phyloP scores from a whole-genome alignment of 768 basidiomycete species.

The Coprinopsis cinerea region DNA sequence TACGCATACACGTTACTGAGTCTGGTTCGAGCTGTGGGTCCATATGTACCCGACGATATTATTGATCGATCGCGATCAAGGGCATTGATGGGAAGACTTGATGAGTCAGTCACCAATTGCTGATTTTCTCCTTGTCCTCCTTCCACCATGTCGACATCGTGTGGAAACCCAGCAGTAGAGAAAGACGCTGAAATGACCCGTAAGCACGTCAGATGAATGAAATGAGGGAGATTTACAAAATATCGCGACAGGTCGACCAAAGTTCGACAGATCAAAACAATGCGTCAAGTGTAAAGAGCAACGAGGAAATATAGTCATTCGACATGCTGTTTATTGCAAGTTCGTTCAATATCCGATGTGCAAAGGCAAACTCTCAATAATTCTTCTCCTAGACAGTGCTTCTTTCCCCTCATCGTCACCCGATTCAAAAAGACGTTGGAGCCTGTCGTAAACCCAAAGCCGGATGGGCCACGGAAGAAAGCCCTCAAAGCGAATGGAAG shows the following conservation, averaged over 20 bases:
- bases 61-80: no score
- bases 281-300: constrained; percentile 75
- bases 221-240: constrained; percentile 5
- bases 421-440: constrained; percentile 66
- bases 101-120: no score
- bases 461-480: constrained; percentile 36
- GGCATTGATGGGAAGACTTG: no score
- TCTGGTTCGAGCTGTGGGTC: no score
- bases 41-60: no score
- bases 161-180: constrained; percentile 59
- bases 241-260: constrained; percentile 46
- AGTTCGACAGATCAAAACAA: constrained; percentile 57
- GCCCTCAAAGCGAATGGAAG: constrained; percentile 60
- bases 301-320: constrained; percentile 62
- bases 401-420: constrained; percentile 51
- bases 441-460: constrained; percentile 52
- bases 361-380: background rate
- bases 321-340: constrained; percentile 86
- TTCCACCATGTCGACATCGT: constrained; percentile 32
- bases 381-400: constrained; percentile 38
- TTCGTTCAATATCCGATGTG: constrained; percentile 25
- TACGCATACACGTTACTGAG: no score
- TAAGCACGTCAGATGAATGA: constrained; percentile 25
- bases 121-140: no score
- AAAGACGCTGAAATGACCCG: constrained; percentile 63